A percentile compares a stretch with the other conserved stretches of the same genome.
Conservation (phyloP, 164 flowering plant species). For the Macadamia integrifolia region DNA sequence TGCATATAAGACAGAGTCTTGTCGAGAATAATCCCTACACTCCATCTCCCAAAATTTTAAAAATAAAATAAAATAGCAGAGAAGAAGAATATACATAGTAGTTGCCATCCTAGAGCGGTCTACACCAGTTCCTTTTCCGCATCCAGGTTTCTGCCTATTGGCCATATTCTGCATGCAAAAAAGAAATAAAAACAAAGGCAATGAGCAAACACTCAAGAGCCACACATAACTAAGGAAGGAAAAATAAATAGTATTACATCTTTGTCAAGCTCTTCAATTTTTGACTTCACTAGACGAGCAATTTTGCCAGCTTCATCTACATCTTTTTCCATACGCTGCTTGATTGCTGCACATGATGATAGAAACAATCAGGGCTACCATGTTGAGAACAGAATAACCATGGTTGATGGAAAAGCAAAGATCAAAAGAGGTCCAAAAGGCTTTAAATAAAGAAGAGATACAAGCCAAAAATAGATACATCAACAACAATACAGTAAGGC, state of each 20-base stretch:
- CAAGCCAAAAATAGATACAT: too few relatives aligned
- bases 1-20: too few relatives aligned
- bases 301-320: slow-evolving; percentile 75
- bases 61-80: background rate
- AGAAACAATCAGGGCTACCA: background rate
- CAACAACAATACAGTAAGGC: too few relatives aligned
- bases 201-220: background rate
- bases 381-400: background rate
- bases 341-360: slow-evolving; percentile 44
- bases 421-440: too few relatives aligned
- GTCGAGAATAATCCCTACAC: background rate
- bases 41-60: background rate
- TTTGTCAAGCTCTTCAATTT: slow-evolving; percentile 68
- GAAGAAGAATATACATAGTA: slow-evolving; percentile 42
- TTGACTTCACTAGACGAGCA: slow-evolving; percentile 47
- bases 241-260: slow-evolving; percentile 33
- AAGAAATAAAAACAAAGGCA: background rate
- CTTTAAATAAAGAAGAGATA: too few relatives aligned
- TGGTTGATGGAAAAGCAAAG: too few relatives aligned
- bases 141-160: slow-evolving; percentile 75
- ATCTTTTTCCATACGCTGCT: slow-evolving; percentile 77
- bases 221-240: background rate
- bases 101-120: slow-evolving; percentile 74
- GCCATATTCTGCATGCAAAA: slow-evolving; percentile 53
- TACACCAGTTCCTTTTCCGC: slow-evolving; percentile 72